Percentiles rank a stretch among this genome's conserved stretches.
Evolutionary conservation across 352 stramenopile genomes (phyloP).

Genomic region (Phytophthora boehmeriae): DNA sequence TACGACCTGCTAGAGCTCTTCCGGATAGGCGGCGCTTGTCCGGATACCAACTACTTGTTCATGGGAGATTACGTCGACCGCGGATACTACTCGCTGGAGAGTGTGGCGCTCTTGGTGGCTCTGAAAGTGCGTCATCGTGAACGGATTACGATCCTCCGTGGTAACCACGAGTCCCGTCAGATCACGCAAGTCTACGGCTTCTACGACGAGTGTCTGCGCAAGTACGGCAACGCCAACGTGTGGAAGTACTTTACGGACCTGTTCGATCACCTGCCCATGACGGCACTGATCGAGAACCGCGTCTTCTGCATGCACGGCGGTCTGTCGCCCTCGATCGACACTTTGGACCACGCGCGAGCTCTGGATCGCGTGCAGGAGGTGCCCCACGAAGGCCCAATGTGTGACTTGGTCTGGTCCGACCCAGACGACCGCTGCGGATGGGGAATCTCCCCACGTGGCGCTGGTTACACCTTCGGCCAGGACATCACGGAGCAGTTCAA

Average conservation of each 20-base stretch:
- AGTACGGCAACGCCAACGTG: conserved; percentile 95
- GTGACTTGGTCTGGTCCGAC: conserved; percentile 90
- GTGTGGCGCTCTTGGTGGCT: conserved; percentile 79
- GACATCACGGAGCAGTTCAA: conserved; percentile 92
- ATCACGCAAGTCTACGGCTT: conserved; percentile 98
- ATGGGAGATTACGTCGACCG: conserved; percentile 92
- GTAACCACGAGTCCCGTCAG: conserved; percentile 93
- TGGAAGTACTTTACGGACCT: conserved; percentile 93
- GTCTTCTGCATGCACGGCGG: conserved; percentile 92
- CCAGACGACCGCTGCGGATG: conserved; percentile 87
- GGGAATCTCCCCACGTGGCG: conserved; percentile 87
- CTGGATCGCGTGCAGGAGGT: conserved; percentile 89
- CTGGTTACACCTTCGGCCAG: conserved; percentile 88
- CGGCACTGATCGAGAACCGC: conserved; percentile 88
- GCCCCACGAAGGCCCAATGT: conserved; percentile 89
- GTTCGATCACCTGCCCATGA: conserved; percentile 90
- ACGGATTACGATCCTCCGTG: conserved; percentile 84
- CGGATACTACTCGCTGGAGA: conserved; percentile 89
- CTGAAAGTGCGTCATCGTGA: conserved; percentile 88
- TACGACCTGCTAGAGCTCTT: conserved; percentile 91
- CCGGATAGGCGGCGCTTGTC: conserved; percentile 86
- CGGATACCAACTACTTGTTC: conserved; percentile 92
- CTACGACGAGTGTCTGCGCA: conserved; percentile 97
- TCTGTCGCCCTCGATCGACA: conserved; percentile 89
- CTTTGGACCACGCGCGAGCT: conserved; percentile 83